Evolutionary conservation across 495 filamentous ascomycete genomes (phyloP).

Genomic region (Lasiosphaeria hispida): DNA sequence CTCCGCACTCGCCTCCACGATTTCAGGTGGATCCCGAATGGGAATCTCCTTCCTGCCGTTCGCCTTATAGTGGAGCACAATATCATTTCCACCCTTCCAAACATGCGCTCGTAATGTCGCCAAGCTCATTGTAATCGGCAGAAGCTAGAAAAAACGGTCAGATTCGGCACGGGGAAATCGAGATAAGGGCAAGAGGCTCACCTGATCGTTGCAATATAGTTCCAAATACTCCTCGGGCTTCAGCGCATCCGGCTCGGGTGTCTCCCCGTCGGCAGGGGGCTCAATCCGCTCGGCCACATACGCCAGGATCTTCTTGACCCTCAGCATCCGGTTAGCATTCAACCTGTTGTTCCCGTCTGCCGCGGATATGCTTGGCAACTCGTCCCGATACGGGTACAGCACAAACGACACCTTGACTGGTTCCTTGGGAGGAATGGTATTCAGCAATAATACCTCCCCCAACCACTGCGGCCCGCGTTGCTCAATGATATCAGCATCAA

Average conservation of each 20-base stretch:
- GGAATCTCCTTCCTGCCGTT: conserved; percentile 71
- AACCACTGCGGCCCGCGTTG: conserved; percentile 85
- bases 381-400: conserved; percentile 77
- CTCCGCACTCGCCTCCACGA: conserved; percentile 1
- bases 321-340: conserved; percentile 95
- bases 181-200: conserved; percentile 44
- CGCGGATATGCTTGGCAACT: conserved; percentile 65
- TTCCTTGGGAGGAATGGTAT: conserved; percentile 84
- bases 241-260: conserved; percentile 57
- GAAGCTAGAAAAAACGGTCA: conserved; percentile 35
- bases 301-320: conserved; percentile 88
- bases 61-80: conserved; percentile 84
- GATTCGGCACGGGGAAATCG: background rate
- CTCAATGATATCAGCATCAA: conserved; percentile 80
- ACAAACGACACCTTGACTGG: conserved; percentile 90
- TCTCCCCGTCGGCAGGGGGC: conserved; percentile 44
- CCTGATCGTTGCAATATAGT: conserved; percentile 88
- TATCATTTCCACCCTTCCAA: conserved; percentile 89
- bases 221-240: conserved; percentile 92
- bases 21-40: conserved; percentile 20
- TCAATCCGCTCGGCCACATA: conserved; percentile 94
- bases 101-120: conserved; percentile 85
- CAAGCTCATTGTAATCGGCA: conserved; percentile 75
- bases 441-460: conserved; percentile 83
- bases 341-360: conserved; percentile 76